Conservation (phyloP, 1,284 basidiomycete species). For the Ceratobasidium sp. region DNA sequence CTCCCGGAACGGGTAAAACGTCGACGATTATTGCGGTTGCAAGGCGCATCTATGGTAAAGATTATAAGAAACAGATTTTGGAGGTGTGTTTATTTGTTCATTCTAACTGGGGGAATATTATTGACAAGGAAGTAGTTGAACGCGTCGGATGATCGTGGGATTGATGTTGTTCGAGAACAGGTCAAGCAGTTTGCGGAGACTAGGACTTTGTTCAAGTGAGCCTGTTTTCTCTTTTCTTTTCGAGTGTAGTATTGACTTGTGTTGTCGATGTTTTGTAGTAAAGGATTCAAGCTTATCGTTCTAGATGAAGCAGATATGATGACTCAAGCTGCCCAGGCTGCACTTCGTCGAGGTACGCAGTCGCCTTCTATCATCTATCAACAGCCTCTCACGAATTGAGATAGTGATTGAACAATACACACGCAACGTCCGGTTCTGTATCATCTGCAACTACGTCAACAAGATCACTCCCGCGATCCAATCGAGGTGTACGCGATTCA, state of each 20-base stretch:
- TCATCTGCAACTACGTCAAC: slow-evolving; percentile 99
- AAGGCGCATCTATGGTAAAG: slow-evolving; percentile 88
- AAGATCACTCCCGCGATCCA: slow-evolving; percentile 99
- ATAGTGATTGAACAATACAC: slow-evolving; percentile 97
- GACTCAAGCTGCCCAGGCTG: slow-evolving; percentile 97
- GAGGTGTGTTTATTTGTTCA: slow-evolving; percentile 71
- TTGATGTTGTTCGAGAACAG: slow-evolving; percentile 98
- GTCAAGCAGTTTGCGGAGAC: slow-evolving; percentile 99
- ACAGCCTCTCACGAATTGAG: slow-evolving; percentile 54
- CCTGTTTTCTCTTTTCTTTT: slow-evolving; percentile 13
- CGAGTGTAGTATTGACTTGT: too few relatives aligned
- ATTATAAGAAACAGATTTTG: slow-evolving; percentile 90
- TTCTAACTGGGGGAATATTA: neutral
- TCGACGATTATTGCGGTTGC: slow-evolving; percentile 98
- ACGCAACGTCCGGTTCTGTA: slow-evolving; percentile 98
- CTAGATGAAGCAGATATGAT: slow-evolving; percentile 99
- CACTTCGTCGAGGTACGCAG: slow-evolving; percentile 79
- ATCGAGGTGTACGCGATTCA: slow-evolving; percentile 96
- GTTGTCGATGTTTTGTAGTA: slow-evolving; percentile 67
- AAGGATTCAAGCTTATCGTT: slow-evolving; percentile 97
- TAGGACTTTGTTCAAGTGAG: slow-evolving; percentile 77
- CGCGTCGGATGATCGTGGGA: slow-evolving; percentile 97
- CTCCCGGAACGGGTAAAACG: slow-evolving; percentile 98
- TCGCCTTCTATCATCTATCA: slow-evolving; percentile 60
- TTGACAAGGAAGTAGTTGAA: slow-evolving; percentile 73